Evolutionary conservation across 179 eudicot species (phyloP), one percentile per base, ranked within the genome.

Genomic region (Beta corolliflora): DNA sequence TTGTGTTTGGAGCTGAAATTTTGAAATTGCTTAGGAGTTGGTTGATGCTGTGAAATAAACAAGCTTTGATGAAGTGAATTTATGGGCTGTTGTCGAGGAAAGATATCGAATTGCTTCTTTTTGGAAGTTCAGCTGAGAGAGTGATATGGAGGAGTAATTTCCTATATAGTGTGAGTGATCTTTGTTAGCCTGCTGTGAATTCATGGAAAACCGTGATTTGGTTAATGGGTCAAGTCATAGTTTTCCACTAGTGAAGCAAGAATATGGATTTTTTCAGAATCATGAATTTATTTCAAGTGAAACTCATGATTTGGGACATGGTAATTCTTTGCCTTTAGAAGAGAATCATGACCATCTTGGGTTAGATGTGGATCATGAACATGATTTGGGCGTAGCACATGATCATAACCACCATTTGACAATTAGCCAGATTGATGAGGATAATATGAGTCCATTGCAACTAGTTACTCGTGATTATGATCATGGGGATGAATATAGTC

Each of bases 381-480:
- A 84, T 68, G 81, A 58, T 68, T 78, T 81, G 68, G 79, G 79
- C 52, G 53, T 81, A 74, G 72, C 76, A n/a, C 79, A 81, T 78
- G 81, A 59, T 9, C 84, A 73, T 25, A 75, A 61, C 77, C 87
- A 84, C 46, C 80, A 75, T 44, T 75, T 81, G 80, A 81, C 87
- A 14, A 81, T 84, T 59, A 81, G 82, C 76, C 82, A 81, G 77
- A 84, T 84, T 74, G 84, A 84, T 69, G 87, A 84, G 65, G 76
- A 81, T 10, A 81, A 78, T 68, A 81, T 76, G 21, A 55, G 80
- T 29, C 82, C 80, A 1, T 66, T 84, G 56, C 84, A 72, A 60
- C 54, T 71, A 18, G 73, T 36, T 61, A 67, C 77, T 41, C 80
- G 76, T 66, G 82, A 81, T 25, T 81, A 66, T 44, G 78, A 77